Percentiles rank a stretch among this genome's conserved stretches.
phyloP scores from a whole-genome alignment of 805 yeast genomes.

The Metschnikowia sp. region DNA sequence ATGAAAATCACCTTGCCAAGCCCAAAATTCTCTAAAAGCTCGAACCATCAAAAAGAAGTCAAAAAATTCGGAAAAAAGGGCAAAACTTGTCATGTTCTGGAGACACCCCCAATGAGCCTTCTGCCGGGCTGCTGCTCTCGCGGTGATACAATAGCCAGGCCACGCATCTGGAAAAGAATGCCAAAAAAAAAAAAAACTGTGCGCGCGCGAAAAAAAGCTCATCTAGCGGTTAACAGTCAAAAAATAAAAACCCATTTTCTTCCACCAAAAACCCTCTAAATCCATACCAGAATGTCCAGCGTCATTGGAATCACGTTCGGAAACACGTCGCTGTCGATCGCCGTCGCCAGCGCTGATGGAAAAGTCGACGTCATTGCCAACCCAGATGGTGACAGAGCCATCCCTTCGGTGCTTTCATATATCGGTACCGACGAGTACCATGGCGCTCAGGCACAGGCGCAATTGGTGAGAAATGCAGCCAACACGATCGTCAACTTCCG shows the following conservation, averaged over 20 bases:
- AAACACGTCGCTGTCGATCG: constrained; percentile 92
- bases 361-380: constrained; percentile 96
- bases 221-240: too few relatives aligned
- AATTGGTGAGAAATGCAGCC: constrained; percentile 82
- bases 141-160: too few relatives aligned
- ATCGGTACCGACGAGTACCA: constrained; percentile 95
- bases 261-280: not conserved
- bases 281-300: constrained; percentile 28
- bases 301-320: constrained; percentile 96
- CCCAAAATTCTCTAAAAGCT: too few relatives aligned
- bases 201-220: not conserved
- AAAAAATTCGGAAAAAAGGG: too few relatives aligned
- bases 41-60: too few relatives aligned
- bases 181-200: not conserved
- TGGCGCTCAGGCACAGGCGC: constrained; percentile 93
- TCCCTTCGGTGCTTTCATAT: constrained; percentile 88
- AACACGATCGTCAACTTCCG: constrained; percentile 90
- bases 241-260: not conserved
- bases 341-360: constrained; percentile 80
- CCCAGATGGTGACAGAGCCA: constrained; percentile 98
- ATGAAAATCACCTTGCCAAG: too few relatives aligned
- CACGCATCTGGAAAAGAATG: too few relatives aligned
- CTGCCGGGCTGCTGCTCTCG: too few relatives aligned
- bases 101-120: too few relatives aligned
- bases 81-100: too few relatives aligned